Evolutionary conservation across 2,329 filamentous ascomycete species (phyloP).

Genomic region (Paecilomyces dactylethromorphus): DNA sequence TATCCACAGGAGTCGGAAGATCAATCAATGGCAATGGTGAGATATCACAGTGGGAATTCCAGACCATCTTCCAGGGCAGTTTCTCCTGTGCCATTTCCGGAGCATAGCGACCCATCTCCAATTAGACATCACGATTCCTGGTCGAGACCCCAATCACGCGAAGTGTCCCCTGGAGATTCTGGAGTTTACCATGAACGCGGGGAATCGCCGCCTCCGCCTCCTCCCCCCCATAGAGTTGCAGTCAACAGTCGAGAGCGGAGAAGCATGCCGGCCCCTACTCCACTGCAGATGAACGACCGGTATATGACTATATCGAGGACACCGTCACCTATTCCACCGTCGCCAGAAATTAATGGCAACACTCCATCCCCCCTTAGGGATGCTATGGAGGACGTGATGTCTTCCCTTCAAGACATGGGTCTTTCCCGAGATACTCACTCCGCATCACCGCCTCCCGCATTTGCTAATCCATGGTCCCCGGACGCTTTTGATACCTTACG

Average conservation of each 20-base stretch:
- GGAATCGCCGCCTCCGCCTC: conserved; percentile 74
- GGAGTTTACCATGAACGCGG: conserved; percentile 44
- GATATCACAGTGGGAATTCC: conserved; percentile 2
- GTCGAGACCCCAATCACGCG: background rate
- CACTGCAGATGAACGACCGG: conserved; percentile 35
- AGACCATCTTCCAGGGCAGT: conserved; percentile 15
- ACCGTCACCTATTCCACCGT: conserved; percentile 48
- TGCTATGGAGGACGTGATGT: conserved; percentile 98
- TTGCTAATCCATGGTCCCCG: conserved; percentile 72
- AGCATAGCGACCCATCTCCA: background rate
- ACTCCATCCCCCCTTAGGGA: conserved; percentile 89
- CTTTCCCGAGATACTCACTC: conserved; percentile 48
- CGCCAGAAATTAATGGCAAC: conserved; percentile 58
- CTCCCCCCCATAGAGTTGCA: conserved; percentile 65
- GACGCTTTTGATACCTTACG: conserved; percentile 65
- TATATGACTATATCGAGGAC: conserved; percentile 35
- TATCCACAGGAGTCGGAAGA: conserved; percentile 5
- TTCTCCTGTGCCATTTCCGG: conserved; percentile 9
- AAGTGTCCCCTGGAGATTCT: conserved; percentile 20
- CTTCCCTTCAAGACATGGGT: conserved; percentile 82
- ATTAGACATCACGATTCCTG: background rate
- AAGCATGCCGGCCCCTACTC: conserved; percentile 21
- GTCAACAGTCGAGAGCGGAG: conserved; percentile 36
- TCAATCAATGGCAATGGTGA: conserved; percentile 14
- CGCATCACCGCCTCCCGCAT: conserved; percentile 49